Conservation (phyloP, 2,329 filamentous ascomycete genomes). For the Dryadomyces quercivorus region DNA sequence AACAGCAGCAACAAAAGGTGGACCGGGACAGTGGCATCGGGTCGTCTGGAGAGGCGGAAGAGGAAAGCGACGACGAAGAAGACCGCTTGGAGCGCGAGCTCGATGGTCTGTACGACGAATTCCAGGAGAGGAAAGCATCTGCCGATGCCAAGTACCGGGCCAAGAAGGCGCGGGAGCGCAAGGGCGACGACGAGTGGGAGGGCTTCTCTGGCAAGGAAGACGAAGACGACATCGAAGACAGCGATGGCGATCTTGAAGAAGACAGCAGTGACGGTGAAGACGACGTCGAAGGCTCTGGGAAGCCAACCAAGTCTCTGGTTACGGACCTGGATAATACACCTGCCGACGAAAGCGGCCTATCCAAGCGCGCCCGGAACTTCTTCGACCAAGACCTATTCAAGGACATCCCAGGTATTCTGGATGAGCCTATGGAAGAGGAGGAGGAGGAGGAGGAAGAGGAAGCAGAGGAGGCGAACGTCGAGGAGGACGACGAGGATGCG, state of each 20-base stretch:
- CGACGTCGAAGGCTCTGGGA: slow-evolving; percentile 31
- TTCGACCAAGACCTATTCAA: slow-evolving; percentile 95
- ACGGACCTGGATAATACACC: slow-evolving; percentile 48
- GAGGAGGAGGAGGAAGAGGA: not conserved
- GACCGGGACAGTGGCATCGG: slow-evolving; percentile 48
- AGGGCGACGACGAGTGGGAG: slow-evolving; percentile 83
- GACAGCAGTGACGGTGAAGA: slow-evolving; percentile 52
- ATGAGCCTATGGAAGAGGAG: slow-evolving; percentile 27
- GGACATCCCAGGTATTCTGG: slow-evolving; percentile 57
- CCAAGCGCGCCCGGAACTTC: slow-evolving; percentile 74
- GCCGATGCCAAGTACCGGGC: slow-evolving; percentile 79
- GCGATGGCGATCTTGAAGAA: slow-evolving; percentile 40
- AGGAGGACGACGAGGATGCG: not conserved
- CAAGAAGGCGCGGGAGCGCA: slow-evolving; percentile 74
- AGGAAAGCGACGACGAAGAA: slow-evolving; percentile 63
- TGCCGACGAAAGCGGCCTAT: slow-evolving; percentile 49
- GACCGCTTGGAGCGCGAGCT: slow-evolving; percentile 76
- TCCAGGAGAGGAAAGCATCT: slow-evolving; percentile 66
- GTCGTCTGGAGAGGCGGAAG: slow-evolving; percentile 41
- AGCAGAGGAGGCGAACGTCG: not conserved
- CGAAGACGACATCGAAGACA: slow-evolving; percentile 40
- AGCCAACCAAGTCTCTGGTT: slow-evolving; percentile 35
- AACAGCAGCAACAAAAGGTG: slow-evolving; percentile 26
- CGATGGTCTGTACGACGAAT: slow-evolving; percentile 77
- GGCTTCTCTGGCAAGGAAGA: slow-evolving; percentile 54